A percentile compares a stretch with the other conserved stretches of the same genome.
phyloP scores from a whole-genome alignment of 129 eudicot genomes.

The Mikania micrantha region DNA sequence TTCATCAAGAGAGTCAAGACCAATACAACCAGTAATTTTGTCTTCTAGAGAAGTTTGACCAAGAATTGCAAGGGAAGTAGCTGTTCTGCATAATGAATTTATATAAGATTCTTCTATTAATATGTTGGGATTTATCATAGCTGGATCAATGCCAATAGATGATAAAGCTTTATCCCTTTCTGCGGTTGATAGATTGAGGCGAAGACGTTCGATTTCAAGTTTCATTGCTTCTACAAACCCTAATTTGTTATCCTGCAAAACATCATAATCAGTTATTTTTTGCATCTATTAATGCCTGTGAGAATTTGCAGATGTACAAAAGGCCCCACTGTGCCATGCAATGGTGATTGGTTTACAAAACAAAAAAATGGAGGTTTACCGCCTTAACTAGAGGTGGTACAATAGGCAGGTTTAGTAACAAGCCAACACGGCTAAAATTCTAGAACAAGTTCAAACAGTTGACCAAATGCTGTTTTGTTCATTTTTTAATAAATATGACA shows the following conservation, averaged over 20 bases:
- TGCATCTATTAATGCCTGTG: background rate
- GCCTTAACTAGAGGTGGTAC: background rate
- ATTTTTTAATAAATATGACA: background rate
- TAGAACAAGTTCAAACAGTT: background rate
- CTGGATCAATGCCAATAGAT: conserved; percentile 79
- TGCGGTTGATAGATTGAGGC: conserved; percentile 62
- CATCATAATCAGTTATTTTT: background rate
- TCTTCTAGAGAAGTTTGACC: conserved; percentile 82
- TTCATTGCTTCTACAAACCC: conserved; percentile 76
- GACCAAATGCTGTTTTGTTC: background rate
- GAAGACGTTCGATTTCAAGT: conserved; percentile 83
- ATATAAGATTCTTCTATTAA: conserved; percentile 57
- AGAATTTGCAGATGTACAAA: background rate
- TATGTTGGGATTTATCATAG: conserved; percentile 63
- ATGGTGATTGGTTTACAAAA: background rate
- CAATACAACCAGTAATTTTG: conserved; percentile 45
- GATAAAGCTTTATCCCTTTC: conserved; percentile 80
- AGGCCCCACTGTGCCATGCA: background rate
- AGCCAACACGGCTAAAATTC: background rate
- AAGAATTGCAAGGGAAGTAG: conserved; percentile 65
- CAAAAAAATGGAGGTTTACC: background rate
- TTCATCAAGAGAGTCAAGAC: conserved; percentile 52
- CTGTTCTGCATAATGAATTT: conserved; percentile 49
- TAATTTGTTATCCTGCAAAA: conserved; percentile 61
- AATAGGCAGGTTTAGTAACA: background rate